Percentiles rank a stretch among this genome's conserved stretches.
These are phyloP conservation scores for Monosporozyma aerobia DNA, from an alignment of 805 yeast genomes.

Conservation along the genomic window DNA sequence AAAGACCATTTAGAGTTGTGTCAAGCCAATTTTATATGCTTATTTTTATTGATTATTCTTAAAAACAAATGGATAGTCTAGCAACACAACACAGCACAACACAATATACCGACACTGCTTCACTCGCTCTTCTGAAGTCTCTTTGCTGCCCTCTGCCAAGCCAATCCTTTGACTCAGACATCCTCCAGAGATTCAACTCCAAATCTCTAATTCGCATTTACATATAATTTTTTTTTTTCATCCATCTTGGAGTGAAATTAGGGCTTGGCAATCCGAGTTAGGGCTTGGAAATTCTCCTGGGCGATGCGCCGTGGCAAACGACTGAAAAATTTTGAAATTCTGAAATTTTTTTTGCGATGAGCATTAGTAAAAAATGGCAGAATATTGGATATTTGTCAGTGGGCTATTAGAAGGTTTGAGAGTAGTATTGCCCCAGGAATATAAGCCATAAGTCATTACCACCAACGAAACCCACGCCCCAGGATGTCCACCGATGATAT, in stretches of 20 bases:
- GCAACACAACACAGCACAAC: not conserved
- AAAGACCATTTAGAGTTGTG: constrained; percentile 4
- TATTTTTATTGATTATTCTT: too few species aligned
- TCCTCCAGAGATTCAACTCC: not conserved
- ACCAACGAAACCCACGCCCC: not conserved
- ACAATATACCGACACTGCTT: not conserved
- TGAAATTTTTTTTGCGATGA: constrained; percentile 4
- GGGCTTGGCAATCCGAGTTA: not conserved
- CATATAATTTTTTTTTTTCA: too few species aligned
- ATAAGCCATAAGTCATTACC: not conserved
- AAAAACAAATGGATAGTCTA: not conserved
- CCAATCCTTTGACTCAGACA: not conserved
- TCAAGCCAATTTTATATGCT: not conserved
- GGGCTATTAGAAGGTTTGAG: not conserved
- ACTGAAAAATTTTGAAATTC: constrained; percentile 5
- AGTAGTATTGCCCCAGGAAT: not conserved
- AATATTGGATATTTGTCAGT: not conserved
- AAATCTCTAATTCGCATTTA: too few species aligned
- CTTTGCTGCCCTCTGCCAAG: too few species aligned
- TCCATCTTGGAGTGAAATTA: not conserved
- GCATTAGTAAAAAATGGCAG: not conserved
- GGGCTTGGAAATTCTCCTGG: not conserved
- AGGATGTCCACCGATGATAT: constrained; percentile 57
- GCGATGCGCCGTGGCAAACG: not conserved
- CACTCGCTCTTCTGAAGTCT: not conserved